These are phyloP conservation scores for Castanospermum australe DNA, from an alignment of 306 rosid genomes.

Conservation along the genomic window DNA sequence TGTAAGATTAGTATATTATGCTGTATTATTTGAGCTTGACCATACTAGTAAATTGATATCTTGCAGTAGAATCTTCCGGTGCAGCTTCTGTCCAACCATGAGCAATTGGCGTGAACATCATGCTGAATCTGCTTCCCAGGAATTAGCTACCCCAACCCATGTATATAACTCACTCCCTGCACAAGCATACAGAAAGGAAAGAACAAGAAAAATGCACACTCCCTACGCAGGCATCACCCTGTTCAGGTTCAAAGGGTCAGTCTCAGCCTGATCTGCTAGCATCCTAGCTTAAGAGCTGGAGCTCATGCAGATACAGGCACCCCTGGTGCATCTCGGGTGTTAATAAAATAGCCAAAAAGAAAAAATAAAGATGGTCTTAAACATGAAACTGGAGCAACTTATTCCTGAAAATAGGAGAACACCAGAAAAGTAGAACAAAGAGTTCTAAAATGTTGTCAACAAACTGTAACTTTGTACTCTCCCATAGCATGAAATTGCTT, in stretches of 20 bases:
- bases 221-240: slow-evolving; percentile 99
- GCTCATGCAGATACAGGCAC: slow-evolving; percentile 84
- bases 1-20: not conserved
- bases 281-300: slow-evolving; percentile 42
- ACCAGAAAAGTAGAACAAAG: slow-evolving; percentile 19
- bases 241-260: slow-evolving; percentile 99
- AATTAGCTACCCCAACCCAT: slow-evolving; percentile 38
- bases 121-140: slow-evolving; percentile 39
- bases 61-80: not conserved
- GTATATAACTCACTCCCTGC: slow-evolving; percentile 55
- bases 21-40: not conserved
- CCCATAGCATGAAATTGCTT: slow-evolving; percentile 41
- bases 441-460: slow-evolving; percentile 34
- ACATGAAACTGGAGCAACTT: slow-evolving; percentile 31
- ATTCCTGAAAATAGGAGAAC: slow-evolving; percentile 44
- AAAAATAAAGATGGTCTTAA: not conserved
- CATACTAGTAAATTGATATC: not conserved
- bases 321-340: slow-evolving; percentile 93
- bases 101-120: slow-evolving; percentile 26
- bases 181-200: slow-evolving; percentile 45
- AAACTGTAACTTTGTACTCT: slow-evolving; percentile 53
- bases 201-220: slow-evolving; percentile 86
- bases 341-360: slow-evolving; percentile 40
- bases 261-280: slow-evolving; percentile 94
- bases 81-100: slow-evolving; percentile 29